Evolutionary conservation across 192 early-diverging fungal genomes (phyloP).

Genomic region (Coemansia sp.): DNA sequence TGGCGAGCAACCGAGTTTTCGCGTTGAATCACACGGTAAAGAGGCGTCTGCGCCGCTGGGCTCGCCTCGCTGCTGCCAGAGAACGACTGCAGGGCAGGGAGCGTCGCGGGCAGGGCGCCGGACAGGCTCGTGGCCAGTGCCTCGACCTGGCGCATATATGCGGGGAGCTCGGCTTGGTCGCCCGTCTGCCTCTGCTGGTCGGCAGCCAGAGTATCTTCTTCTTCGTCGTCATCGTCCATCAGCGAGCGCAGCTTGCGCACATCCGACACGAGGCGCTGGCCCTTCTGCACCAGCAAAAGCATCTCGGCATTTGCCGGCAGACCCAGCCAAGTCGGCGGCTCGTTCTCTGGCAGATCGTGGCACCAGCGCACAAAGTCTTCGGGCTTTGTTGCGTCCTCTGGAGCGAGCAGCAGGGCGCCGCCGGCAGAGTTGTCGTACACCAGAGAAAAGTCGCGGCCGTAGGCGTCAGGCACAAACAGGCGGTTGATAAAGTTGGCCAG

Average conservation of each 20-base stretch:
- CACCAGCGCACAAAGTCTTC: slow-evolving; percentile 92
- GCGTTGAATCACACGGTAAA: slow-evolving; percentile 82
- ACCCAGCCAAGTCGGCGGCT: slow-evolving; percentile 97
- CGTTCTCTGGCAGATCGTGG: slow-evolving; percentile 75
- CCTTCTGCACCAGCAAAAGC: slow-evolving; percentile 79
- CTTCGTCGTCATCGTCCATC: slow-evolving; percentile 76
- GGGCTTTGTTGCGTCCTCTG: slow-evolving; percentile 76
- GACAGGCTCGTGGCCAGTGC: slow-evolving; percentile 58
- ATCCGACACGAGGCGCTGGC: slow-evolving; percentile 74
- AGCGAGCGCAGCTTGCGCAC: slow-evolving; percentile 79
- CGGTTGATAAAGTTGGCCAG: slow-evolving; percentile 82
- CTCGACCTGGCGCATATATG: slow-evolving; percentile 71
- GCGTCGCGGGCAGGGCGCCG: slow-evolving; percentile 47
- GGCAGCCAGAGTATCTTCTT: background rate
- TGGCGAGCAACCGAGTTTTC: slow-evolving; percentile 62
- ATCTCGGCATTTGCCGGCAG: slow-evolving; percentile 91
- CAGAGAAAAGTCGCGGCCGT: slow-evolving; percentile 76
- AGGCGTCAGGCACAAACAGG: slow-evolving; percentile 75
- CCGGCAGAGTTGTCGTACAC: slow-evolving; percentile 45
- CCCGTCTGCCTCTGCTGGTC: background rate
- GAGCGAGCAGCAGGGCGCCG: slow-evolving; percentile 57
- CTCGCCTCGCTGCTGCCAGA: background rate
- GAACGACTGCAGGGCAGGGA: slow-evolving; percentile 6
- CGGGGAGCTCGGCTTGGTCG: slow-evolving; percentile 55
- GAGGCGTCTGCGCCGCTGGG: slow-evolving; percentile 49